These are phyloP conservation scores for Trametopsis cervina DNA, from an alignment of 768 basidiomycete species.

Conservation along the genomic window DNA sequence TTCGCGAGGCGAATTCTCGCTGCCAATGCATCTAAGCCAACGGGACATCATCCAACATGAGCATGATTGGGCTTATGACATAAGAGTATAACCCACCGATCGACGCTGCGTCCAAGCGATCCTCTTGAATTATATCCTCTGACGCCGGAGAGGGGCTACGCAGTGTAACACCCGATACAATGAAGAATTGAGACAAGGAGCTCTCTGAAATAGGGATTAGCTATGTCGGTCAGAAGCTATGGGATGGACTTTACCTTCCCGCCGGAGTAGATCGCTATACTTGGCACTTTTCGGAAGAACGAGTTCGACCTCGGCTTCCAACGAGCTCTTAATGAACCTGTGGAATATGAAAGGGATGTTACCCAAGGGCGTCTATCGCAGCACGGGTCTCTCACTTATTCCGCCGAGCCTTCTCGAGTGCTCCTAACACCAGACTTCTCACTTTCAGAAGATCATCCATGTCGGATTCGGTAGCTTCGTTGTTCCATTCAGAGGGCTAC, in stretches of 20 bases:
- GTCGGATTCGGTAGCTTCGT: conserved; percentile 45
- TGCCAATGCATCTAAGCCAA: conserved; percentile 24
- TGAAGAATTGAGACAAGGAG: not conserved
- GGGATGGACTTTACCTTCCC: not conserved
- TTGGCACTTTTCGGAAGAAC: not conserved
- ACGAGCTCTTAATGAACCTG: conserved; percentile 66
- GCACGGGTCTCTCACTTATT: conserved; percentile 45
- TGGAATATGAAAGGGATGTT: no score
- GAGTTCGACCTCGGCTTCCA: conserved; percentile 72
- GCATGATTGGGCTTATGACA: not conserved
- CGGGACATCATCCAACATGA: conserved; percentile 4
- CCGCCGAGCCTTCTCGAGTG: conserved; percentile 71
- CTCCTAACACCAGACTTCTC: conserved; percentile 50
- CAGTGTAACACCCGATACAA: conserved; percentile 1
- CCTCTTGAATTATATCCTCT: not conserved
- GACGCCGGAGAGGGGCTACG: not conserved
- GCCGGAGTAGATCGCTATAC: not conserved
- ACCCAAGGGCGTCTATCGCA: not conserved
- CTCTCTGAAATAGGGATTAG: not conserved
- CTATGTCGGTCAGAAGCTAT: not conserved
- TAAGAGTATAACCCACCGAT: not conserved
- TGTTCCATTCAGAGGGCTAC: conserved; percentile 58
- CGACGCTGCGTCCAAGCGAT: not conserved
- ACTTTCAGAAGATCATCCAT: conserved; percentile 60
- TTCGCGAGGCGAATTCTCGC: conserved; percentile 59